A percentile compares a stretch with the other conserved stretches of the same genome.
These are phyloP conservation scores for Phlyctochytrium bullatum DNA, from an alignment of 192 early-diverging fungal species.

Conservation along the genomic window DNA sequence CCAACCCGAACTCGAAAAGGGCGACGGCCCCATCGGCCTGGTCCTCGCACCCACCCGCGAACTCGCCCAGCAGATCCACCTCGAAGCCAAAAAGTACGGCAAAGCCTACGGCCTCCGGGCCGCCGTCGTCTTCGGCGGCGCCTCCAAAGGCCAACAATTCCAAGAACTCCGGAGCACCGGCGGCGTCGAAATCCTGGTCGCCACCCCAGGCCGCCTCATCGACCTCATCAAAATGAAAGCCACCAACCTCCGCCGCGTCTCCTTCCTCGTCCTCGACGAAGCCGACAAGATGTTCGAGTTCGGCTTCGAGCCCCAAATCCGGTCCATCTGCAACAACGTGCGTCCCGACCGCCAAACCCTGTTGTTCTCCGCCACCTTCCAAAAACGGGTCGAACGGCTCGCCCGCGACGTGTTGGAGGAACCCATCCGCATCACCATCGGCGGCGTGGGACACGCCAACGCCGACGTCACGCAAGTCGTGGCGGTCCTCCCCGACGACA, in stretches of 20 bases:
- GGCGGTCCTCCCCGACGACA: constrained; percentile 61
- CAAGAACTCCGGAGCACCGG: constrained; percentile 72
- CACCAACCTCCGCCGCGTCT: constrained; percentile 71
- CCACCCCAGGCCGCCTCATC: constrained; percentile 82
- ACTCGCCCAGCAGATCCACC: constrained; percentile 74
- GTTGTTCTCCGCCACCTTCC: constrained; percentile 80
- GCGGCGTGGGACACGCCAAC: constrained; percentile 67
- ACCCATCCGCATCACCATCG: constrained; percentile 72
- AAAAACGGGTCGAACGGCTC: constrained; percentile 64
- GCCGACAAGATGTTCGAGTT: constrained; percentile 59
- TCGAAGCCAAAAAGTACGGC: constrained; percentile 78
- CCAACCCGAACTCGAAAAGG: constrained; percentile 67
- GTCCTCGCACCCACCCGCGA: constrained; percentile 78
- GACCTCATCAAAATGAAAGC: constrained; percentile 89
- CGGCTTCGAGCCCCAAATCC: constrained; percentile 70
- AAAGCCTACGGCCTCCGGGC: constrained; percentile 68
- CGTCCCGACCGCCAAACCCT: constrained; percentile 81
- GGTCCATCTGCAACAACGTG: constrained; percentile 75
- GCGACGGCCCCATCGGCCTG: constrained; percentile 80
- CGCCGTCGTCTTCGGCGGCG: constrained; percentile 76
- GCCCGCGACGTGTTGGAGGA: constrained; percentile 70
- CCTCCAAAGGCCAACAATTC: constrained; percentile 79
- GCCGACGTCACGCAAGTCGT: constrained; percentile 72
- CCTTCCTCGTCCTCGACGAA: constrained; percentile 52
- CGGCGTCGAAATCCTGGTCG: constrained; percentile 73